A percentile compares a stretch with the other conserved stretches of the same genome.
Evolutionary conservation across 768 basidiomycete species (phyloP).

Genomic region (Boletus coccyginus): DNA sequence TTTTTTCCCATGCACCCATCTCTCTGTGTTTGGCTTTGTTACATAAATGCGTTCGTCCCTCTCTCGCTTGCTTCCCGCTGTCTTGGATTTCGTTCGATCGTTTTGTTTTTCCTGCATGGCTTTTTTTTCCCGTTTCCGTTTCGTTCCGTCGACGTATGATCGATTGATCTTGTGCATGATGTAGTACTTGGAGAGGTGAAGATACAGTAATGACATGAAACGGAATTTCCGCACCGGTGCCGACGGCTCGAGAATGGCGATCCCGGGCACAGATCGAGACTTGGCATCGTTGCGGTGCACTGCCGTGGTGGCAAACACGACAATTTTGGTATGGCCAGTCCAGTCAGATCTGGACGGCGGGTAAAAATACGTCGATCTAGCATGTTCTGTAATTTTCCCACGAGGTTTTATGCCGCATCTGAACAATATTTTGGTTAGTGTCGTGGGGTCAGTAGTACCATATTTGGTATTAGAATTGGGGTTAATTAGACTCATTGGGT

Average conservation of each 20-base stretch:
- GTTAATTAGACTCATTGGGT: no score
- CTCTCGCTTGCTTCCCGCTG: background rate
- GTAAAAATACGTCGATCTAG: no score
- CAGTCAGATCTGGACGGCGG: no score
- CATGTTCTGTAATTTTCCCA: no score
- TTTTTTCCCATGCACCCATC: background rate
- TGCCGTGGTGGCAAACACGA: no score
- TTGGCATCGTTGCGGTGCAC: background rate
- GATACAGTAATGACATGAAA: background rate
- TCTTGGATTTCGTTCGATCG: slow-evolving; percentile 1
- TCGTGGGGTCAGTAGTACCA: no score
- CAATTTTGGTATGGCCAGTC: no score
- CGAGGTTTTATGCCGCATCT: no score
- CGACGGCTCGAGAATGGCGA: no score
- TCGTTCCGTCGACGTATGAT: background rate
- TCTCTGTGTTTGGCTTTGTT: background rate
- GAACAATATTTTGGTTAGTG: no score
- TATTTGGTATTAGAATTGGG: no score
- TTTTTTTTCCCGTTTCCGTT: background rate
- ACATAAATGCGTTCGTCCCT: no score
- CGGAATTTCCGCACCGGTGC: background rate
- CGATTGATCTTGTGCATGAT: background rate
- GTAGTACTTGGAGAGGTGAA: background rate
- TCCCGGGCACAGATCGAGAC: background rate
- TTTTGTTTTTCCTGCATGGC: background rate